Evolutionary conservation across 2,329 filamentous ascomycete species (phyloP).

Genomic region (Pezicula carpinea): DNA sequence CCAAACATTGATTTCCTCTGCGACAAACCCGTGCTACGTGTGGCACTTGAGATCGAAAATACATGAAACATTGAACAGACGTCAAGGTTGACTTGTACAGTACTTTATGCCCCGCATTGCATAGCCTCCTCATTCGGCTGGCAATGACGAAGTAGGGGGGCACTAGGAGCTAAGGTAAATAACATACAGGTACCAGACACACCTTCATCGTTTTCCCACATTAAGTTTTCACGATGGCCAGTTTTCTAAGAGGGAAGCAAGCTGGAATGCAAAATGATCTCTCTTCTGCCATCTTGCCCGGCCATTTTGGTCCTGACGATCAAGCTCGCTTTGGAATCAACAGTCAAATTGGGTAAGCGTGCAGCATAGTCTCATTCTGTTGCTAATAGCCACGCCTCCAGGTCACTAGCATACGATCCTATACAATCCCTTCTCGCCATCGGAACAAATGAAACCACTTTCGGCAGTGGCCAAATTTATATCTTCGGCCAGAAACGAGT

Average conservation of each 20-base stretch:
- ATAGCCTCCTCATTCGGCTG: no score
- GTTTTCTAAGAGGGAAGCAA: conserved; percentile 89
- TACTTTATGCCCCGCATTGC: no score
- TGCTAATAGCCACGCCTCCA: conserved; percentile 36
- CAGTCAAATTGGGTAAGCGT: conserved; percentile 59
- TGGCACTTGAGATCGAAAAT: no score
- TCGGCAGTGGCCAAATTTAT: conserved; percentile 83
- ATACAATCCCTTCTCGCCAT: conserved; percentile 90
- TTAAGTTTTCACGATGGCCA: conserved; percentile 59
- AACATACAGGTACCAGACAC: not conserved
- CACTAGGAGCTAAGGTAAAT: not conserved
- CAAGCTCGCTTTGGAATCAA: conserved; percentile 79
- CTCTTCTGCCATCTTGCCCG: conserved; percentile 72
- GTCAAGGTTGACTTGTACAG: no score
- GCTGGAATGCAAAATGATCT: conserved; percentile 88
- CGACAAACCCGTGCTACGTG: no score
- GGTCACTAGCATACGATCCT: conserved; percentile 85
- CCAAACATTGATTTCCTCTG: no score
- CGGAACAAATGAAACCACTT: conserved; percentile 82
- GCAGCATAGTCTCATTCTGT: not conserved
- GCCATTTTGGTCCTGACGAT: conserved; percentile 79
- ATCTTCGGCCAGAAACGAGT: conserved; percentile 81
- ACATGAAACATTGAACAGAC: no score
- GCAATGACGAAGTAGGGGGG: no score
- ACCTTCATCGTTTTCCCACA: no score